Base-by-base conservation (phyloP, 257 asterid genomes). In the Gentiana dahurica region DNA sequence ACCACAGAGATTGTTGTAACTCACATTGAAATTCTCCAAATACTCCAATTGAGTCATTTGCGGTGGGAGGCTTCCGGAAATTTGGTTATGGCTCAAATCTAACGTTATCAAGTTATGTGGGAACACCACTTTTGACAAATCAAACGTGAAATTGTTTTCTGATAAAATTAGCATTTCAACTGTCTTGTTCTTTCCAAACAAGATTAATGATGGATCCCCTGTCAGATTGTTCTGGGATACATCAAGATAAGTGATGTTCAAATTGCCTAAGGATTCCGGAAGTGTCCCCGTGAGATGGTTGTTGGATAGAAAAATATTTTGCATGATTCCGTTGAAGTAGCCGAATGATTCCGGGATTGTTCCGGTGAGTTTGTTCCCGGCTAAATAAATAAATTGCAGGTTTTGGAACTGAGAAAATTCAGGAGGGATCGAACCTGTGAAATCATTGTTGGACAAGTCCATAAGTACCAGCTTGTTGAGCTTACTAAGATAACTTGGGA, bases 1-100 rank as follows among this genome's bases (percentile, higher is more conserved):
- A 32, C 87, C 87, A 45, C 94, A 84, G 0, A 84, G 75, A 65
- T 75, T 62, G 65, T 81, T 84, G 36, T 84, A 84, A 41, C 91
- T 81, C 59, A 81, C 91, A 52, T 81, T 79, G 46, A 81, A 46
- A 43, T 2, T 13, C 58, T 53, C 63, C 50, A 73, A 32, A 8
- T 58, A 7, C 0, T 63, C 45, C 67, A 68, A 4, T 2, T 52
- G 32, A 34, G 54, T 57, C 75, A 84, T 39, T 7, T 62, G 78
- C 36, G 36, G 65, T 34, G 94, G 92, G 58, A 84, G 53, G 2
- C 61, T 51, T 34, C 94, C 88, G 0, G 35, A 47, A 52, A 83
- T 78, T 65, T 49, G 66, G 65, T 84, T 87, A 13, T 81, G 92
- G 57, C 68, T 79, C 79, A 81, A 44, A 12, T 81, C 86, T 65